Conservation (phyloP, 352 stramenopile genomes). For the Pythium inflatum region DNA sequence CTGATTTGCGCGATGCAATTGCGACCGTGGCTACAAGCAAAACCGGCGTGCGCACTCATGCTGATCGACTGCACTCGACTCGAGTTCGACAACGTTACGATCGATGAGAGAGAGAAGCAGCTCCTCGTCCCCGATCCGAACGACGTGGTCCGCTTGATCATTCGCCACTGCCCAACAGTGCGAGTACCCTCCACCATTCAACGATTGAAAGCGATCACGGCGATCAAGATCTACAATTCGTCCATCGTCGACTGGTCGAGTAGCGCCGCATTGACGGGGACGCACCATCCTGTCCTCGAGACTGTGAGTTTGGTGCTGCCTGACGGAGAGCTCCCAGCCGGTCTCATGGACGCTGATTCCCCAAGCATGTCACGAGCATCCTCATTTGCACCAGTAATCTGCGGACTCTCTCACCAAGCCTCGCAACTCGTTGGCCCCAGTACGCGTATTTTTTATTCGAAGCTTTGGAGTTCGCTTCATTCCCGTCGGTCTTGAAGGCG, state of each 20-base stretch:
- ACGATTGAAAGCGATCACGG: constrained; percentile 28
- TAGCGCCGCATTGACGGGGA: constrained; percentile 34
- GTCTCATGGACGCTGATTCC: constrained; percentile 26
- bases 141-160: constrained; percentile 30
- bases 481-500: background rate
- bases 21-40: constrained; percentile 25
- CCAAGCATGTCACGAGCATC: constrained; percentile 1
- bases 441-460: constrained; percentile 11
- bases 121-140: constrained; percentile 21
- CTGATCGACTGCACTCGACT: constrained; percentile 36
- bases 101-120: constrained; percentile 21
- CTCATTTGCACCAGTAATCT: constrained; percentile 18
- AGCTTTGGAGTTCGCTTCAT: background rate
- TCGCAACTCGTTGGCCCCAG: constrained; percentile 4
- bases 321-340: constrained; percentile 15
- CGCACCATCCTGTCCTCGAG: constrained; percentile 29
- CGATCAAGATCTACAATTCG: constrained; percentile 47
- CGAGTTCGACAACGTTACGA: background rate
- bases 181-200: constrained; percentile 29
- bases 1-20: constrained; percentile 35
- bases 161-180: constrained; percentile 38
- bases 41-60: constrained; percentile 36
- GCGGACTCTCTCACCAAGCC: background rate
- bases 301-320: constrained; percentile 32
- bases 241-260: constrained; percentile 35